Base-by-base conservation (phyloP, 306 rosid genomes). In the Heteromeles arbutifolia region DNA sequence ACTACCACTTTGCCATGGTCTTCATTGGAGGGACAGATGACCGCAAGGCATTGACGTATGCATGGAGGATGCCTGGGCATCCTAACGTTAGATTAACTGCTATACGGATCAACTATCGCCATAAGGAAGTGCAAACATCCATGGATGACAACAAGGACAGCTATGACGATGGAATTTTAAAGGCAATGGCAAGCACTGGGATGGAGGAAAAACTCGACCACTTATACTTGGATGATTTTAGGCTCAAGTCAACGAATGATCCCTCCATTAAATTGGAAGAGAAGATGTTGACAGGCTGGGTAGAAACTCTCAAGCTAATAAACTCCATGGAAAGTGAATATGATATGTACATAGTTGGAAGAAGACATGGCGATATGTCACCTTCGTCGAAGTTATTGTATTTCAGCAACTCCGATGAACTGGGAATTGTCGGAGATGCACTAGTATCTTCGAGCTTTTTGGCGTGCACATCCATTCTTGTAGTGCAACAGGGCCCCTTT, bases 11-110 rank as follows among this genome's bases (percentile, higher is more conserved):
- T 0, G 87, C 85, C n/a, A 39, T 83, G 65, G 24, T 86, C 34
- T 83, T 80, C 82, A 32, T 83, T 0, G 84, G 87, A 5, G 87
- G 97, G 6, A 74, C 86, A 0, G 93, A 90, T 43, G 97, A 90
- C 41, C 81, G 89, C 5, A 90, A 88, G 73, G 96, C 97, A 28
- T 67, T 88, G 10, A 83, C 86, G 3, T 65, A 85, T 50, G 87
- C 89, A n/a, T 82, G 83, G 88, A 84, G 90, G 74, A 85, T 92
- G 89, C 79, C 87, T 4, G 74, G 58, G 65, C 83, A 87, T 57
- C 82, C 83, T 12, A 37, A 43, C 39, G 79, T 74, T 1, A 11
- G 78, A 3, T 14, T 92, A 1, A 74, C 85, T 1, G 87, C 87
- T 5, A 53, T 83, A 59, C 64, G 91, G 44, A 80, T 88, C 21